These are phyloP conservation scores for Biancaea sappan DNA, from an alignment of 306 rosid genomes.

Conservation along the genomic window DNA sequence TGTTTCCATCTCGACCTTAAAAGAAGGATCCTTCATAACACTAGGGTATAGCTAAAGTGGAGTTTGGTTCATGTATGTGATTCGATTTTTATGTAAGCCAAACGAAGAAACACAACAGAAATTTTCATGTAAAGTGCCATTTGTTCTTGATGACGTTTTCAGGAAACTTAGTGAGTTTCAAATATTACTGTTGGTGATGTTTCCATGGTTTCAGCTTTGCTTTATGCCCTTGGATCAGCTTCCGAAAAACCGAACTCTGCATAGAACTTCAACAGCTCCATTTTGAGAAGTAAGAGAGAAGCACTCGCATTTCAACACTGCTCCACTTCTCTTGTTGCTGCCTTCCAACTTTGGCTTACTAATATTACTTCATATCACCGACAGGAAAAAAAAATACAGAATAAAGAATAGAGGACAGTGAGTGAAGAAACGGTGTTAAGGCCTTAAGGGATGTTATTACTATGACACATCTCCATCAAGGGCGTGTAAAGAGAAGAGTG, in stretches of 20 bases:
- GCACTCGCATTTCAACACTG: not conserved
- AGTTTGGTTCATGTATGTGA: not conserved
- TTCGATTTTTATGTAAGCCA: not conserved
- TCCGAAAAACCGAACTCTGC: not conserved
- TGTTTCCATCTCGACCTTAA: not conserved
- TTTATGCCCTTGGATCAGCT: not conserved
- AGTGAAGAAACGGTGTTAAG: not conserved
- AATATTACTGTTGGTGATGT: not conserved
- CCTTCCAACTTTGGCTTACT: not conserved
- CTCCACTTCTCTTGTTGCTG: not conserved
- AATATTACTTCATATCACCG: not conserved
- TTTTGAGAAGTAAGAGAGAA: constrained; percentile 15
- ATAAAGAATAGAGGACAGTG: not conserved
- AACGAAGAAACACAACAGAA: not conserved
- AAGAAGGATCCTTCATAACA: not conserved
- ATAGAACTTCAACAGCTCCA: constrained; percentile 31
- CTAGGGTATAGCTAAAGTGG: not conserved
- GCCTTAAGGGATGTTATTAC: not conserved
- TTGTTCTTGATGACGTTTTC: not conserved
- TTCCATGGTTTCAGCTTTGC: not conserved
- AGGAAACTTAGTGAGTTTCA: not conserved
- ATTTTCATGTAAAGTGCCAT: not conserved
- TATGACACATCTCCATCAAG: not conserved
- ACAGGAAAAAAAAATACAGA: too few relatives aligned
- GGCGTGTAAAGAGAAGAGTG: not conserved